Conservation (phyloP, 2,329 filamentous ascomycete genomes). For the Fusarium camptoceras region DNA sequence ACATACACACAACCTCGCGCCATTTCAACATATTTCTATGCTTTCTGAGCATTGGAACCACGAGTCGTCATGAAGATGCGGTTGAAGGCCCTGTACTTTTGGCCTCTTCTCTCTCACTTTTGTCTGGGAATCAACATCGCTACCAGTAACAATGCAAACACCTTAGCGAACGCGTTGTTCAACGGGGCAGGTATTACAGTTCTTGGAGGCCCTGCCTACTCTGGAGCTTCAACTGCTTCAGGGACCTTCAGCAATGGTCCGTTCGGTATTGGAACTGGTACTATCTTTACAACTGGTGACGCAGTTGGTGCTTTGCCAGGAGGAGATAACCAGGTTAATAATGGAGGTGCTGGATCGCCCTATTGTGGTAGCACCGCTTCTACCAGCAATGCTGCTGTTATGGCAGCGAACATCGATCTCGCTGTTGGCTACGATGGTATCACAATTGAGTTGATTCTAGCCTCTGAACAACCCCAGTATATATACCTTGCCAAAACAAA, state of each 20-base stretch:
- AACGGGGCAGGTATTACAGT: background rate
- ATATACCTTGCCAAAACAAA: no score
- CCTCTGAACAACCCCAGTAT: no score
- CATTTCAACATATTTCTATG: no score
- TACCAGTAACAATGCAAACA: background rate
- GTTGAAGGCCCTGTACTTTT: no score
- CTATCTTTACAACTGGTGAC: background rate
- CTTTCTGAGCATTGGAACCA: no score
- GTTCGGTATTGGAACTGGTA: background rate
- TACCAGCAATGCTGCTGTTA: background rate
- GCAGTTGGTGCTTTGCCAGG: background rate
- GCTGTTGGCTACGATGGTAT: background rate
- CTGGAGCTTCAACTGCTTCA: background rate
- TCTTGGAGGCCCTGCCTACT: background rate
- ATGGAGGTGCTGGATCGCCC: background rate
- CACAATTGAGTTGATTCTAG: no score
- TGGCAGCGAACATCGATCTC: background rate
- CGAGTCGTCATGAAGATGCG: no score
- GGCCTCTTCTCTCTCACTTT: no score
- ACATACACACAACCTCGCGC: no score
- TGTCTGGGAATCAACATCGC: no score
- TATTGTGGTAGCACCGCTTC: background rate
- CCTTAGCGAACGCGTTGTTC: background rate
- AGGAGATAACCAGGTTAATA: background rate
- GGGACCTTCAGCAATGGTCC: background rate